Conservation (phyloP, 306 rosid species). For the Amphicarpaea edgeworthii region DNA sequence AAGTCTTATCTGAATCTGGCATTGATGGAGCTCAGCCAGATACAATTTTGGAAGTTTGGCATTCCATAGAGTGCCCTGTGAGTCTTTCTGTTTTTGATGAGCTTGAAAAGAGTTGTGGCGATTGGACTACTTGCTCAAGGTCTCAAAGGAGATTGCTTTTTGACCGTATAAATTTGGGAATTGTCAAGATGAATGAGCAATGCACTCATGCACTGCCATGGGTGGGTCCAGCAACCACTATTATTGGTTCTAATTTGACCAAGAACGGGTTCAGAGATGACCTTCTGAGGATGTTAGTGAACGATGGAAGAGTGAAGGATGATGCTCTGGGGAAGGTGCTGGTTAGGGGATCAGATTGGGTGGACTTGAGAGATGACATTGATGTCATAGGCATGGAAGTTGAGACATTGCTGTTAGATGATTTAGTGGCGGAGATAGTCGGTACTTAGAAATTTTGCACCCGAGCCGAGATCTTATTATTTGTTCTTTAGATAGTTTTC, state of each 20-base stretch:
- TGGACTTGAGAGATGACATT: slow-evolving; percentile 59
- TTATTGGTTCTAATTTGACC: slow-evolving; percentile 44
- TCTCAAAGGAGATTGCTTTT: slow-evolving; percentile 81
- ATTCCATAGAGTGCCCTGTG: slow-evolving; percentile 75
- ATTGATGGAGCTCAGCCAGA: slow-evolving; percentile 54
- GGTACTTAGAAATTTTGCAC: slow-evolving; percentile 54
- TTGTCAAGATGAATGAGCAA: slow-evolving; percentile 62
- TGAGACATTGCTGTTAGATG: slow-evolving; percentile 71
- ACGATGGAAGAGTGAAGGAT: slow-evolving; percentile 56
- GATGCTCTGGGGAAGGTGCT: slow-evolving; percentile 63
- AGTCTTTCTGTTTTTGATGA: slow-evolving; percentile 66
- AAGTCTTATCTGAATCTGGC: slow-evolving; percentile 64
- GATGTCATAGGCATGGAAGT: slow-evolving; percentile 74
- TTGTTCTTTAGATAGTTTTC: slow-evolving; percentile 40
- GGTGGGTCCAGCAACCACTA: slow-evolving; percentile 47
- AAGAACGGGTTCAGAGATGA: slow-evolving; percentile 54
- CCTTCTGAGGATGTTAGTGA: slow-evolving; percentile 55
- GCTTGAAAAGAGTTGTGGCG: slow-evolving; percentile 70
- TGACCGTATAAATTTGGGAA: slow-evolving; percentile 73
- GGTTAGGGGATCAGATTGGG: slow-evolving; percentile 62
- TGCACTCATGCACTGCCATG: slow-evolving; percentile 61
- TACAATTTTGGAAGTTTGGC: slow-evolving; percentile 55
- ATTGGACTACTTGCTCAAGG: slow-evolving; percentile 58
- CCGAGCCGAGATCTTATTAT: slow-evolving; percentile 41
- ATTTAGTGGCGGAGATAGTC: slow-evolving; percentile 69